phyloP scores from a whole-genome alignment of 176 grass and related monocot species.

The Juncus effusus region DNA sequence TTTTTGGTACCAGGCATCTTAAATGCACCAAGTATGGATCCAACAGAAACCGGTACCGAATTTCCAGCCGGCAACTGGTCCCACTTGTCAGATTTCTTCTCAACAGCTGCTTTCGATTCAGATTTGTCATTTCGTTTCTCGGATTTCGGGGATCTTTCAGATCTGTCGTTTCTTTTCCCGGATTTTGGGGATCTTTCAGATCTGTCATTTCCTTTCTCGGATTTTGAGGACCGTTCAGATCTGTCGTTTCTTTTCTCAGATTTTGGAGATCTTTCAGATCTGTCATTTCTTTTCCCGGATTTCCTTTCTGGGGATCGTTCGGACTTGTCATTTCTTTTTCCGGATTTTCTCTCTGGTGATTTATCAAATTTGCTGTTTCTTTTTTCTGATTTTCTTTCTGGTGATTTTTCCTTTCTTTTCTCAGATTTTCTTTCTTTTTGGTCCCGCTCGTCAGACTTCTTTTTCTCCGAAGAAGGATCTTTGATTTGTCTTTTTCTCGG shows the following conservation, averaged over 20 bases:
- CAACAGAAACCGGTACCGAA: slow-evolving; percentile 37
- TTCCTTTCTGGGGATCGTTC: slow-evolving; percentile 17
- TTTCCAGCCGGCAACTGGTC: slow-evolving; percentile 63
- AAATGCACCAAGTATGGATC: slow-evolving; percentile 25
- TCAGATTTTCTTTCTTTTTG: slow-evolving; percentile 32
- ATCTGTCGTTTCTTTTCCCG: slow-evolving; percentile 3
- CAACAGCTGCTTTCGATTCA: background rate
- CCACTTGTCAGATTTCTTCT: slow-evolving; percentile 68
- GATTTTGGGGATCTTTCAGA: slow-evolving; percentile 16
- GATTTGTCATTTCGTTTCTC: slow-evolving; percentile 11
- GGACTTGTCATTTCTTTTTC: background rate
- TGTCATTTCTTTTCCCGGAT: slow-evolving; percentile 2
- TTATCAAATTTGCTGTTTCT: background rate
- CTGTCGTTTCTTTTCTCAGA: background rate
- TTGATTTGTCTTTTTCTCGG: slow-evolving; percentile 75
- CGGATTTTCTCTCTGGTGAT: slow-evolving; percentile 6
- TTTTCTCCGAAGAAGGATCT: slow-evolving; percentile 40
- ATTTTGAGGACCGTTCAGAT: slow-evolving; percentile 15
- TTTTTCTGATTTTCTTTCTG: slow-evolving; percentile 11
- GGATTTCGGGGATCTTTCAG: slow-evolving; percentile 11
- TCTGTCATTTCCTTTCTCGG: slow-evolving; percentile 16
- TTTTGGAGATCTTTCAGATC: slow-evolving; percentile 23
- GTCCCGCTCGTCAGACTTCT: slow-evolving; percentile 67
- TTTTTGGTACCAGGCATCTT: slow-evolving; percentile 22
- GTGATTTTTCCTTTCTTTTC: slow-evolving; percentile 4